phyloP scores from a whole-genome alignment of 2,329 filamentous ascomycete genomes.

The Rutstroemia sp. region DNA sequence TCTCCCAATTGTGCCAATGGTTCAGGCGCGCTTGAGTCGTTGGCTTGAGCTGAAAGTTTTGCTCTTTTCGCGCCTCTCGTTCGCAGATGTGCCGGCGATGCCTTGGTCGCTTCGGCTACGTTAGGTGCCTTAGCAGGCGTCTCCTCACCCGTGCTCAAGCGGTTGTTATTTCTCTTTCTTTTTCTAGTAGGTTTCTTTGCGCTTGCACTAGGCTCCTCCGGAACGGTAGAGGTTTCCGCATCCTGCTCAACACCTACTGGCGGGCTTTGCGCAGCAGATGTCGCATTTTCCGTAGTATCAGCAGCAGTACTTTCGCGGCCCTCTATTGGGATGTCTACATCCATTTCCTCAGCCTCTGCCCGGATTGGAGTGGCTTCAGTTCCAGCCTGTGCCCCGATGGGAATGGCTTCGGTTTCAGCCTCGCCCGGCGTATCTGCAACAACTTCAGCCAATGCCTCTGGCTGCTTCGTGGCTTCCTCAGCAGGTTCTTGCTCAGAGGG shows the following conservation, averaged over 20 bases:
- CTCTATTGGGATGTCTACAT: background rate
- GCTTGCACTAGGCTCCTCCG: background rate
- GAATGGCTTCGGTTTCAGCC: too few relatives aligned
- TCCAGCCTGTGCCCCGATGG: background rate
- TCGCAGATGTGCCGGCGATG: background rate
- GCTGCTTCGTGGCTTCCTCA: background rate
- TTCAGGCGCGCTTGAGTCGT: background rate
- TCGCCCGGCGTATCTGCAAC: too few relatives aligned
- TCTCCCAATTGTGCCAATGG: conserved; percentile 12
- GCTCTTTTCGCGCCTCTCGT: background rate
- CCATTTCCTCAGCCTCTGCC: background rate
- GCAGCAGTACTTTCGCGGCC: background rate
- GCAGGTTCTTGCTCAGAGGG: background rate
- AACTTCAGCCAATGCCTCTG: too few relatives aligned
- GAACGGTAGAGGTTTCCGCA: conserved; percentile 4
- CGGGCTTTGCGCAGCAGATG: background rate
- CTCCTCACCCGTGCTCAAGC: conserved; percentile 6
- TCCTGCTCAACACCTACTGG: background rate
- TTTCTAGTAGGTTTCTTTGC: conserved; percentile 15
- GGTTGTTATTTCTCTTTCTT: conserved; percentile 21
- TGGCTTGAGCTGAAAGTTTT: background rate
- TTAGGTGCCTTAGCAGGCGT: conserved; percentile 1
- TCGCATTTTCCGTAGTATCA: background rate
- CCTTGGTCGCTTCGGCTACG: background rate
- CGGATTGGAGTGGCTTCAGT: background rate